Percentiles rank a stretch among this genome's conserved stretches.
These are phyloP conservation scores for Cytidiella melzeri DNA, from an alignment of 768 basidiomycete species.

Conservation along the genomic window DNA sequence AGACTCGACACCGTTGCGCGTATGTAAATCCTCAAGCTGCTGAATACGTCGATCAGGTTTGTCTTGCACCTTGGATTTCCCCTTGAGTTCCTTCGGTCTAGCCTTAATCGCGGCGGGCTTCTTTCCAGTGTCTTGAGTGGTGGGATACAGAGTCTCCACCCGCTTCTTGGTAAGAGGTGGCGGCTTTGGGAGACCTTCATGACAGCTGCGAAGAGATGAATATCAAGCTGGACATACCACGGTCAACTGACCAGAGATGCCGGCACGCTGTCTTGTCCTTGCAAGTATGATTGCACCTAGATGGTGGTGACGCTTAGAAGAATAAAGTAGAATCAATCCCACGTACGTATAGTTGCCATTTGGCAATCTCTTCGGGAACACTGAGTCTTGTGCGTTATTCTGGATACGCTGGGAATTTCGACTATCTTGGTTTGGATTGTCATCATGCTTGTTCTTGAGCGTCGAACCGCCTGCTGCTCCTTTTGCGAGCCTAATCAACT, in stretches of 20 bases:
- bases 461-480: background rate
- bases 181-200: slow-evolving; percentile 58
- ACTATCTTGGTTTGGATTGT: no score
- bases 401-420: no score
- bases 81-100: slow-evolving; percentile 15
- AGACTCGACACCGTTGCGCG: slow-evolving; percentile 35
- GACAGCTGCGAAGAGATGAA: slow-evolving; percentile 44
- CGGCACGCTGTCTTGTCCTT: slow-evolving; percentile 71
- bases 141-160: slow-evolving; percentile 13
- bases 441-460: no score
- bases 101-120: background rate
- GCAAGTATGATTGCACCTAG: slow-evolving; percentile 78
- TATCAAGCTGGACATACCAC: background rate
- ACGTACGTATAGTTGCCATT: slow-evolving; percentile 63
- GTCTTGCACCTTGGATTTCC: slow-evolving; percentile 18
- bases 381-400: no score
- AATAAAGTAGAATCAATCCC: background rate
- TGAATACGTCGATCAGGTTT: slow-evolving; percentile 28
- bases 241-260: slow-evolving; percentile 61
- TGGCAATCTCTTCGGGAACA: slow-evolving; percentile 39
- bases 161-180: slow-evolving; percentile 33
- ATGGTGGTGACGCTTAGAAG: background rate
- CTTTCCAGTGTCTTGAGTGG: background rate
- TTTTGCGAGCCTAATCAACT: background rate
- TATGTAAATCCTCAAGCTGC: slow-evolving; percentile 38